A percentile compares a stretch with the other conserved stretches of the same genome.
Evolutionary conservation across 129 eudicot genomes (phyloP).

Genomic region (Chrysanthemum seticuspe): DNA sequence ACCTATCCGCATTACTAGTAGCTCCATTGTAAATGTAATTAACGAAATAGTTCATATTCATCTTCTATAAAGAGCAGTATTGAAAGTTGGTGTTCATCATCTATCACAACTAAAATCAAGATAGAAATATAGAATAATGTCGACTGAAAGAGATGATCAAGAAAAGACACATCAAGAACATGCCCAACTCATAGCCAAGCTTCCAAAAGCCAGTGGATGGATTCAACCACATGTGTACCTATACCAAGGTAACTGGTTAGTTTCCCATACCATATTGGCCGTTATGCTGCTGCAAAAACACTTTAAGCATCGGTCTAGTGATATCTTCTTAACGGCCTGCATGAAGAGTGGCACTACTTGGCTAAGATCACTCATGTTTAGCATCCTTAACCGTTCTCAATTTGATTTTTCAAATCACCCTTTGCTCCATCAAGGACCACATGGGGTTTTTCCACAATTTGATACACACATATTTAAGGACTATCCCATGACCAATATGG

Average conservation of each 20-base stretch:
- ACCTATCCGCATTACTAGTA: no score
- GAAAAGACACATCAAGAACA: neutral
- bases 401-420: slow-evolving; percentile 9
- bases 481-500: neutral
- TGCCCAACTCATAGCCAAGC: slow-evolving; percentile 1
- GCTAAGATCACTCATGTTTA: slow-evolving; percentile 7
- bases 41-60: no score
- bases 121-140: neutral
- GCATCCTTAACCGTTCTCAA: slow-evolving; percentile 4
- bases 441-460: neutral
- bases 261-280: neutral
- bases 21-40: no score
- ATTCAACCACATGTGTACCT: no score
- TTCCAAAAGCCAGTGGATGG: neutral
- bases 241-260: slow-evolving; percentile 1
- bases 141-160: neutral
- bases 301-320: slow-evolving; percentile 2
- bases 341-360: slow-evolving; percentile 17
- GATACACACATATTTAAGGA: neutral
- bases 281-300: neutral
- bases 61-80: no score
- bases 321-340: neutral
- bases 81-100: no score
- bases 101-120: no score
- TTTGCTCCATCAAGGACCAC: slow-evolving; percentile 14